A percentile compares a stretch with the other conserved stretches of the same genome.
phyloP scores from a whole-genome alignment of 1,284 basidiomycete genomes.

The Irpex sp. region DNA sequence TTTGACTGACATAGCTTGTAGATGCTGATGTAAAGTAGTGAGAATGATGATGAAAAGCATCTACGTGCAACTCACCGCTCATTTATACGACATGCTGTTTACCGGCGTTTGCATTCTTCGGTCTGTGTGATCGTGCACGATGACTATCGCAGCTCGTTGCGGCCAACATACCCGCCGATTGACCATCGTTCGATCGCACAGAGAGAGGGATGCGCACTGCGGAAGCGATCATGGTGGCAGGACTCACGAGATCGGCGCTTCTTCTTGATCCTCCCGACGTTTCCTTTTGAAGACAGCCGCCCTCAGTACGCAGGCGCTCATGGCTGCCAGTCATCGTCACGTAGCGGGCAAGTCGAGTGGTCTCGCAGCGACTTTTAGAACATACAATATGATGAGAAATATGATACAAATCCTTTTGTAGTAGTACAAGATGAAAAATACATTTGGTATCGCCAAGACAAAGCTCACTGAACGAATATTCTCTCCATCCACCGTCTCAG shows the following conservation, averaged over 20 bases:
- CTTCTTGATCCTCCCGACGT: neutral
- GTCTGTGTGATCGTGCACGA: neutral
- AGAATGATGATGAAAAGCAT: neutral
- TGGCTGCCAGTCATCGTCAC: neutral
- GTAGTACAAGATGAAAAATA: too few relatives aligned
- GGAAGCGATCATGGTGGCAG: neutral
- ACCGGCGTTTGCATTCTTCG: neutral
- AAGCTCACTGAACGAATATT: slow-evolving; percentile 14
- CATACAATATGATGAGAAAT: neutral
- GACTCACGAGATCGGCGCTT: neutral
- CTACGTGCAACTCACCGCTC: neutral
- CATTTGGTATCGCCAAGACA: neutral
- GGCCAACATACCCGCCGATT: neutral
- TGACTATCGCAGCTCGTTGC: neutral
- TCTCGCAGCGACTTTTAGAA: too few relatives aligned
- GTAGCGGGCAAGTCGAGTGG: too few relatives aligned
- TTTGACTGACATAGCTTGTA: slow-evolving; percentile 8
- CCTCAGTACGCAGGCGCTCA: neutral
- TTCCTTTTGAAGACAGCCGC: neutral
- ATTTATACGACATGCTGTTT: neutral
- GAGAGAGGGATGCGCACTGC: neutral
- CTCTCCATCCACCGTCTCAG: slow-evolving; percentile 20
- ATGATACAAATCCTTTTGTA: too few relatives aligned
- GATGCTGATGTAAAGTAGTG: slow-evolving; percentile 1
- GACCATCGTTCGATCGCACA: neutral